Evolutionary conservation across 2,329 filamentous ascomycete genomes (phyloP), one percentile per base, ranked within the genome.

Genomic region (Reticulascus tulasneorum): DNA sequence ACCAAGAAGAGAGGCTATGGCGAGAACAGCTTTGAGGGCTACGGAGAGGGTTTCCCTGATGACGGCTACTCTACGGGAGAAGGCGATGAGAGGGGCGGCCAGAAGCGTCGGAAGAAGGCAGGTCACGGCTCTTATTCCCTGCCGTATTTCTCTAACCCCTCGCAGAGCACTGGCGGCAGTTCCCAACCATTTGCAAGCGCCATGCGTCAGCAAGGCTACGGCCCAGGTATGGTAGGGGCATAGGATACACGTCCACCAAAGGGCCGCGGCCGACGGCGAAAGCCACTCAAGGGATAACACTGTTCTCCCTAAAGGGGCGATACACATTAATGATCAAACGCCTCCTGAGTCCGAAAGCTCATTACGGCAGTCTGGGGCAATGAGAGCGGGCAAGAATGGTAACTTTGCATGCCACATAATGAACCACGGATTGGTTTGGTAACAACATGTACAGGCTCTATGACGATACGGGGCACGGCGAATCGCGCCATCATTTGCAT

Each of bases 1-100:
- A 72, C 77, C 44, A 86, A 84, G 66, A 89, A 89, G 69, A 75
- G 86, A 30, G 77, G 80, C 44, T 90, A 89, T 54, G 79, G 82
- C 24, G 85, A 90, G 46, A 75, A 71, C 49, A 86, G 81, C 50
- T 90, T 77, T 52, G 79, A 84, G 50, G 84, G 85, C 26, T 89
- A 89, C 51, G 75, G 77, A 28, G 83, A 88, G 47, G 80, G 81
- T 22, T 87, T 72, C 47, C 73, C 73, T 9, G 84, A 88, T 44
- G 82, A 86, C 46, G 78, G 76, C n/a, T 82, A 87, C 52, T 86
- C 82, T 16, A 86, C 83, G 16, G 82, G 79, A 39, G 84, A 85
- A 47, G 79, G 79, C 48, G 83, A 85, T 48, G 79, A 83, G 48
- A 60, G 59, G 43, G 55, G 59, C 27, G 70, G 67, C 47, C 65